phyloP scores from a whole-genome alignment of 176 grass and related monocot genomes.

The Carex myosuroides region DNA sequence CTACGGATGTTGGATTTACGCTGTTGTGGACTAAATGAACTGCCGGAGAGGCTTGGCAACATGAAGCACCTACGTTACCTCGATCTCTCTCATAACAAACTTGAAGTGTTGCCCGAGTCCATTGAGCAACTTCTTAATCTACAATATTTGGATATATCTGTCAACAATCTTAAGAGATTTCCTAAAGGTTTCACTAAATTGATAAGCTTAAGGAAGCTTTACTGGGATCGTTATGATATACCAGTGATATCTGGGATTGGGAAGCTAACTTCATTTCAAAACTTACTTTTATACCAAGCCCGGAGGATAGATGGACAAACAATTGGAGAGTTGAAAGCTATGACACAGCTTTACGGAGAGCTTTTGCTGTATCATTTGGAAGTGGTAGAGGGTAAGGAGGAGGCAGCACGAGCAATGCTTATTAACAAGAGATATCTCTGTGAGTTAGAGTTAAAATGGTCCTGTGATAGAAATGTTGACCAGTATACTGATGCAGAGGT shows the following conservation, averaged over 20 bases:
- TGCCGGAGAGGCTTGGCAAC: conserved; percentile 31
- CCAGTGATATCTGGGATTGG: conserved; percentile 20
- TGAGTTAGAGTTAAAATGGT: conserved; percentile 1
- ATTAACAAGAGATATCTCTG: conserved; percentile 8
- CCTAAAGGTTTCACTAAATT: conserved; percentile 21
- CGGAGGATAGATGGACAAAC: not conserved
- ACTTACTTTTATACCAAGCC: conserved; percentile 12
- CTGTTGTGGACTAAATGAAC: conserved; percentile 28
- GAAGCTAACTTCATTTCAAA: conserved; percentile 21
- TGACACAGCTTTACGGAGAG: conserved; percentile 6
- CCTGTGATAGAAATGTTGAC: not conserved
- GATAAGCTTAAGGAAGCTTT: conserved; percentile 23
- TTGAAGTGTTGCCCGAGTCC: conserved; percentile 28
- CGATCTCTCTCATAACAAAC: conserved; percentile 15
- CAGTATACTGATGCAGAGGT: not conserved
- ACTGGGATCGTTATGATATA: not conserved
- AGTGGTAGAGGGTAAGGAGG: not conserved
- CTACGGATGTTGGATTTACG: conserved; percentile 40
- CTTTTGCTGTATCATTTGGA: conserved; percentile 10
- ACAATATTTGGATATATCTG: conserved; percentile 28
- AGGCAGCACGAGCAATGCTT: conserved; percentile 3
- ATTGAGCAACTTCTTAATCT: conserved; percentile 29
- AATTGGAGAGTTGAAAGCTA: conserved; percentile 20
- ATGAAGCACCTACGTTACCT: conserved; percentile 50
- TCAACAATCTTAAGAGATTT: conserved; percentile 15